A percentile compares a stretch with the other conserved stretches of the same genome.
Conservation (phyloP, 1,139 yeast species). For the Blastobotrys raffinosifermentans region DNA sequence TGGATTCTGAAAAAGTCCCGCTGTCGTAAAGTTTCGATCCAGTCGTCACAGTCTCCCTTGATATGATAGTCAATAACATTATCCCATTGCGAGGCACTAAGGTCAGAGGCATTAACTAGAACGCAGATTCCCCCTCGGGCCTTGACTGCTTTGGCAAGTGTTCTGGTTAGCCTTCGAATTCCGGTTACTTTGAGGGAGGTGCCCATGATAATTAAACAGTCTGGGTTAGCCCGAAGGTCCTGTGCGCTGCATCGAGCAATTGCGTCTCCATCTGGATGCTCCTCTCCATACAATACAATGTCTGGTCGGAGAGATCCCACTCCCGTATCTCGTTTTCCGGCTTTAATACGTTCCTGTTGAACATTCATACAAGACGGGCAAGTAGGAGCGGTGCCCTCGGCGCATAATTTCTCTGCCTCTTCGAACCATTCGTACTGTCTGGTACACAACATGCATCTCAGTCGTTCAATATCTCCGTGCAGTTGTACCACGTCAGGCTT, state of each 20-base stretch:
- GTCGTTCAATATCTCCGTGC: conserved; percentile 79
- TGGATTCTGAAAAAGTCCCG: conserved; percentile 53
- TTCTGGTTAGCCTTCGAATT: conserved; percentile 58
- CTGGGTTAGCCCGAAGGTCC: conserved; percentile 55
- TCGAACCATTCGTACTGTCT: conserved; percentile 56
- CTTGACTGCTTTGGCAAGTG: conserved; percentile 53
- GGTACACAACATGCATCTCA: conserved; percentile 69
- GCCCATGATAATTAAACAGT: conserved; percentile 63
- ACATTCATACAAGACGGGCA: conserved; percentile 55
- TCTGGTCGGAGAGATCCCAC: conserved; percentile 68
- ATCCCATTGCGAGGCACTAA: conserved; percentile 42
- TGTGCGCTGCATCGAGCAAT: conserved; percentile 54
- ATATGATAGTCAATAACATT: conserved; percentile 65
- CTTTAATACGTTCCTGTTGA: conserved; percentile 46
- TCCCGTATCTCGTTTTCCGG: conserved; percentile 58
- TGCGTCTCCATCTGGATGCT: conserved; percentile 66
- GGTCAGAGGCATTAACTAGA: conserved; percentile 50
- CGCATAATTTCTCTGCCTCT: conserved; percentile 41
- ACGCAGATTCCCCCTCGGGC: conserved; percentile 55
- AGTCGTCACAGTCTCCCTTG: conserved; percentile 72
- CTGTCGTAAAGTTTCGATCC: conserved; percentile 50
- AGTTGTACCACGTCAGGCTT: conserved; percentile 67
- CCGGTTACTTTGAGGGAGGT: conserved; percentile 74
- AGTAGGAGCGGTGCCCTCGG: conserved; percentile 55
- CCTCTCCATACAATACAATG: conserved; percentile 72